A percentile compares a stretch with the other conserved stretches of the same genome.
Evolutionary conservation across 2,329 filamentous ascomycete species (phyloP).

Genomic region (Metarhizium robertsii): DNA sequence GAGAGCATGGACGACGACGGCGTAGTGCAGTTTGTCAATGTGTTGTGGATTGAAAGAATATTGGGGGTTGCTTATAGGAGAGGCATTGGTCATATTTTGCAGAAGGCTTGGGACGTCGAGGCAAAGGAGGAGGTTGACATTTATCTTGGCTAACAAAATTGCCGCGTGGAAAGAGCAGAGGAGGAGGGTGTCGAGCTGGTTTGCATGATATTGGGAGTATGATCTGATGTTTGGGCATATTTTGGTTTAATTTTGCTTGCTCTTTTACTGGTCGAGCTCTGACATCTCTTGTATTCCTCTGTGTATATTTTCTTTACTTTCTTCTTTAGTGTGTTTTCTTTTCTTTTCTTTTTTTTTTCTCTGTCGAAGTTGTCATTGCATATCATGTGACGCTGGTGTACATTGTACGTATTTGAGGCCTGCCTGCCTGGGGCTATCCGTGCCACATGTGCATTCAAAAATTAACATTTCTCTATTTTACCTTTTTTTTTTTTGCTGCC

Average conservation of each 20-base stretch:
- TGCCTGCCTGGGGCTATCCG: too few species aligned
- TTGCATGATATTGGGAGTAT: too few species aligned
- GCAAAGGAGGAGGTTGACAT: conserved; percentile 30
- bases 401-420: too few species aligned
- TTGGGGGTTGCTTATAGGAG: conserved; percentile 31
- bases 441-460: too few species aligned
- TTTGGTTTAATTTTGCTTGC: neutral
- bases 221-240: neutral
- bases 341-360: neutral
- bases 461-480: too few species aligned
- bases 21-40: conserved; percentile 35
- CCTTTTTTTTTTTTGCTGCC: too few species aligned
- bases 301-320: neutral
- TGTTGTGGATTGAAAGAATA: conserved; percentile 36
- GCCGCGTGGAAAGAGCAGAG: neutral
- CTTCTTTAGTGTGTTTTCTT: neutral
- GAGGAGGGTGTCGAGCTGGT: too few species aligned
- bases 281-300: neutral
- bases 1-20: conserved; percentile 32
- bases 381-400: too few species aligned
- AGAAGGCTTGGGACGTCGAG: conserved; percentile 30
- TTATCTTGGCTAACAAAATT: conserved; percentile 25
- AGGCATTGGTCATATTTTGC: conserved; percentile 32
- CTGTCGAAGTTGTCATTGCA: too few species aligned
- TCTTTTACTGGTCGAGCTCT: neutral